A percentile compares a stretch with the other conserved stretches of the same genome.
Evolutionary conservation across 176 grass and related monocot species (phyloP).

Genomic region (Aegilops bicornis): DNA sequence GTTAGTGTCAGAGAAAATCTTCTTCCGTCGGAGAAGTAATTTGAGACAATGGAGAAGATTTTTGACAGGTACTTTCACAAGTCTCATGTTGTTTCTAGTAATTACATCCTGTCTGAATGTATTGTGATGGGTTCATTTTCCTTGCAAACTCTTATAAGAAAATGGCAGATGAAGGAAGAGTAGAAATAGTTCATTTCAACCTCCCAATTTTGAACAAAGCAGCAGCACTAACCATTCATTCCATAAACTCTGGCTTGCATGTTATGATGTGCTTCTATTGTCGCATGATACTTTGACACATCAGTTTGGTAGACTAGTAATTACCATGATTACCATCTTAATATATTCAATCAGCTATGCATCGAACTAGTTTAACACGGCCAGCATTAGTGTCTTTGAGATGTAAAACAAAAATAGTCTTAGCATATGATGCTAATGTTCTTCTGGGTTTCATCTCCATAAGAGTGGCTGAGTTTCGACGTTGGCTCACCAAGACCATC

Average conservation of each 20-base stretch:
- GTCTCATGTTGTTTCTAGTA: neutral
- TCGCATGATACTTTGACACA: neutral
- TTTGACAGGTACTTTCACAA: slow-evolving; percentile 72
- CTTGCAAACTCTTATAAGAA: neutral
- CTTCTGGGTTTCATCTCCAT: too few species aligned
- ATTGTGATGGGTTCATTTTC: neutral
- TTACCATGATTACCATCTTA: neutral
- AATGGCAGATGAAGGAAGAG: neutral
- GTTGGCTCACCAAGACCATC: too few species aligned
- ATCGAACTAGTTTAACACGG: neutral
- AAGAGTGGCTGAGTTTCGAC: too few species aligned
- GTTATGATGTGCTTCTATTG: neutral
- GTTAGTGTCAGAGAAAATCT: slow-evolving; percentile 83
- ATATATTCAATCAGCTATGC: neutral
- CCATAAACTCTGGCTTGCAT: neutral
- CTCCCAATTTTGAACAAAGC: neutral
- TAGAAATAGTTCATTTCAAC: neutral
- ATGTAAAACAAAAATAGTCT: neutral
- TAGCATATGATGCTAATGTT: neutral
- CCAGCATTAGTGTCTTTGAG: neutral
- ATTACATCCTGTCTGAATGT: slow-evolving; percentile 2
- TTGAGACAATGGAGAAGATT: slow-evolving; percentile 78
- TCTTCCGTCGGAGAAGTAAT: slow-evolving; percentile 74
- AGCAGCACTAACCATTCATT: neutral
- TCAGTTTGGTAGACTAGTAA: neutral